Evolutionary conservation across 2,329 filamentous ascomycete species (phyloP), one percentile per base, ranked within the genome.

Genomic region (Akanthomyces dipterigenus): DNA sequence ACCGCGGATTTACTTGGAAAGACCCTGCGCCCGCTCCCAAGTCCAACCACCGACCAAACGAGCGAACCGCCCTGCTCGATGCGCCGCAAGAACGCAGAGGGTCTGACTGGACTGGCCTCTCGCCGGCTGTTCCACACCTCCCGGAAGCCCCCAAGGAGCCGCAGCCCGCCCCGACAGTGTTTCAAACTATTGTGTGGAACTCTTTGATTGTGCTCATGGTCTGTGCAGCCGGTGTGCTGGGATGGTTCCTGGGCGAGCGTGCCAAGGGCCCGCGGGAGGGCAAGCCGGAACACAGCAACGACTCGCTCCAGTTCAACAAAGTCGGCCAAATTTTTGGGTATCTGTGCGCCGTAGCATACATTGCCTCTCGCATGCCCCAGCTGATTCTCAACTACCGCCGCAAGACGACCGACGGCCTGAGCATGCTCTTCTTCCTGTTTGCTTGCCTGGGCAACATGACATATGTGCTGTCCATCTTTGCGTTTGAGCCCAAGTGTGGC

Each of bases 381-480:
- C 81, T 99, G 1, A 80, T 97, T 8, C 84, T 98, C 58, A 99
- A 98, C 75, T 96, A 91, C 78, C 86, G 90, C 22, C 88, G 95
- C 64, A 96, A 96, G 77, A 93, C 88, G 48, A 97, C 93, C 1
- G 93, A 98, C 61, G 95, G 95, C 3, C 88, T 99, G 22, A 93
- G 90, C 65, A 87, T 97, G 77, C 82, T 98, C 12, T 99, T 98
- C 76, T 98, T 98, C 78, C 80, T 98, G 24, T 98, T 99, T 72
- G 95, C 95, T 5, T 98, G 93, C 71, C 85, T 98, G 6, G 95
- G 95, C 2, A 99, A 99, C 72, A 74, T 96, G 65, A 97, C 93
- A 0, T 98, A 96, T 70, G 93, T 97, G 20, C 78, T 96, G 42
- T 93, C 88, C 42, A 98, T 99, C 67, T 82, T 98, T 65, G 93